Base-by-base conservation (phyloP, 2,329 filamentous ascomycete genomes). In the Paecilomyces variotii region DNA sequence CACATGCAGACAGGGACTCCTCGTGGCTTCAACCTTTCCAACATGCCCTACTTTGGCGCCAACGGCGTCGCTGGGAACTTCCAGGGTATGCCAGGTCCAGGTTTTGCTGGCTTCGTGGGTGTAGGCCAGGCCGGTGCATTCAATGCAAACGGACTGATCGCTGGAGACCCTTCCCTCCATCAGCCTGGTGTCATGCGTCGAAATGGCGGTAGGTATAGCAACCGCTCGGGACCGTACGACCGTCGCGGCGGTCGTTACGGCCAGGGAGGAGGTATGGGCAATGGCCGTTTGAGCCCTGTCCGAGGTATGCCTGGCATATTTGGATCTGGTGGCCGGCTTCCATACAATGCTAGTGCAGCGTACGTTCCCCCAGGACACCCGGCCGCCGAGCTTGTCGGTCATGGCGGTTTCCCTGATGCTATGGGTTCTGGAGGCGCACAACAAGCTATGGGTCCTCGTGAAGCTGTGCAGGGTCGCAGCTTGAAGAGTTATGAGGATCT, bases 401-500 rank as follows among this genome's bases (percentile, higher is more conserved):
- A 67, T 70, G 83, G 63, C 71, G 76, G 66, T 3, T 75, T 74
- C 63, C 68, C 63, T 66, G 78, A 60, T 74, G 76, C 62, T 70
- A 77, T 59, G 84, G 84, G 34, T 27, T 80, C 80, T 2, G 89
- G 90, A 54, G 88, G 89, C 45, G 88, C 84, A 26, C 86, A 88
- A 57, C 78, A 78, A 34, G 86, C 88, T 2, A 87, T 92, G 60
- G 92, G 91, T 0, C 93, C 94, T 24, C 84, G 90, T 24, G 92
- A 97, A 75, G 93, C 94, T 10, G 91, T 96, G 0, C 90, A 95
- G 65, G 94, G 94, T 4, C 85, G 94, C 59, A 96, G 90, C 61
- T 78, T 99, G 64, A 96, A 96, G 82, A 97, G 91, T 73, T 99
- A 99, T 71, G 95, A 99, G 74, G 94, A 99, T 71, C 80, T 99